These are phyloP conservation scores for Phaseolus coccineus DNA, from an alignment of 331 rosid genomes.

Conservation along the genomic window DNA sequence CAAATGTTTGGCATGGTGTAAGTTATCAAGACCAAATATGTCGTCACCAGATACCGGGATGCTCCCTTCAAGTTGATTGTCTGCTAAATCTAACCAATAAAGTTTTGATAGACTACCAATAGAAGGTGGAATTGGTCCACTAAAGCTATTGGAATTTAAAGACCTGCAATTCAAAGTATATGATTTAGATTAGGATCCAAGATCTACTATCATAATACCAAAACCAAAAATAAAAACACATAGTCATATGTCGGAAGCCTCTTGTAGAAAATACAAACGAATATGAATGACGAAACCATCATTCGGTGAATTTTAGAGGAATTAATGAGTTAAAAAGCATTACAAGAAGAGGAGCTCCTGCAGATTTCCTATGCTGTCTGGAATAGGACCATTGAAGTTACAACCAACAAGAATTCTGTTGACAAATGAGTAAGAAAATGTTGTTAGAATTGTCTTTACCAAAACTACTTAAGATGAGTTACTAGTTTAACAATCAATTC, in stretches of 20 bases:
- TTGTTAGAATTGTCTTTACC: constrained; percentile 29
- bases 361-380: constrained; percentile 57
- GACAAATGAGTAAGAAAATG: constrained; percentile 24
- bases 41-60: constrained; percentile 60
- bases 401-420: constrained; percentile 60
- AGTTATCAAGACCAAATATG: constrained; percentile 65
- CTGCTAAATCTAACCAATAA: constrained; percentile 52
- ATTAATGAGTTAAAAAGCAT: constrained; percentile 2
- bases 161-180: constrained; percentile 48
- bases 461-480: neutral
- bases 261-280: constrained; percentile 5
- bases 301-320: neutral
- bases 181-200: constrained; percentile 23
- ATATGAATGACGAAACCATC: neutral
- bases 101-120: constrained; percentile 48
- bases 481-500: constrained; percentile 4
- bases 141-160: constrained; percentile 46
- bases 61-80: constrained; percentile 45
- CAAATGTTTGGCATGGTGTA: constrained; percentile 63
- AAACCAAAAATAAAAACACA: neutral
- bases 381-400: constrained; percentile 61
- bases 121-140: constrained; percentile 48
- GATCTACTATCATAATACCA: neutral
- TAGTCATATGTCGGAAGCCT: neutral
- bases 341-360: constrained; percentile 56